These are phyloP conservation scores for Fistulifera pelliculosa DNA, from an alignment of 108 stramenopile genomes.

Conservation along the genomic window DNA sequence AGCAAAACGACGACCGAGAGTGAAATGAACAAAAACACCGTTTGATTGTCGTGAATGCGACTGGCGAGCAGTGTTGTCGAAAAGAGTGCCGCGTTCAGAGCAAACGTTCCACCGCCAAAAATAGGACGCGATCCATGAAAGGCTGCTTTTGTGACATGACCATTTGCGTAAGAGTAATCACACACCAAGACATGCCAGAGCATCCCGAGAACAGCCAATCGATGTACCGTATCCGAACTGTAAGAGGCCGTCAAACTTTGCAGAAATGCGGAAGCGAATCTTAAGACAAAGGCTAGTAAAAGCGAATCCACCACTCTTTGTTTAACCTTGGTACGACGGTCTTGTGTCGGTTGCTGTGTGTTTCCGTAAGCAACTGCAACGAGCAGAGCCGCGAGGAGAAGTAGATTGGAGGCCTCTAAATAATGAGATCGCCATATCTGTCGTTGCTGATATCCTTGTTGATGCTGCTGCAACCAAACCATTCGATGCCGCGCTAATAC, in stretches of 20 bases:
- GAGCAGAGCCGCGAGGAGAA: constrained; percentile 28
- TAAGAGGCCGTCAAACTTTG: constrained; percentile 69
- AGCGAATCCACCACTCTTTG: constrained; percentile 40
- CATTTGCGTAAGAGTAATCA: constrained; percentile 68
- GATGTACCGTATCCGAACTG: constrained; percentile 63
- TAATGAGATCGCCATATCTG: too few species aligned
- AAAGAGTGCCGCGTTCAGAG: constrained; percentile 64
- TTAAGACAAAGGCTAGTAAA: constrained; percentile 36
- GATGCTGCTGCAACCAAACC: constrained; percentile 13
- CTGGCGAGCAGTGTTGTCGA: constrained; percentile 62
- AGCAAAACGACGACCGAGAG: constrained; percentile 53
- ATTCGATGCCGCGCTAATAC: constrained; percentile 42
- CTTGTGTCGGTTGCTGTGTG: constrained; percentile 1
- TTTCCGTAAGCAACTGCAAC: constrained; percentile 19
- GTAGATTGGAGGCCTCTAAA: constrained; percentile 1
- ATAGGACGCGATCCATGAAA: constrained; percentile 25
- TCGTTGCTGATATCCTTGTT: not conserved
- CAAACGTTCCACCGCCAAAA: constrained; percentile 60
- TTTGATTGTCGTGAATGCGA: constrained; percentile 34
- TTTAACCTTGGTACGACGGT: constrained; percentile 12
- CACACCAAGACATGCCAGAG: constrained; percentile 50
- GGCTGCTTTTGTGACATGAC: constrained; percentile 2
- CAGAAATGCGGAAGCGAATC: constrained; percentile 42
- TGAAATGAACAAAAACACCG: constrained; percentile 41
- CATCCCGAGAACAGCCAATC: constrained; percentile 52